Evolutionary conservation across 2,329 filamentous ascomycete genomes (phyloP).

Genomic region (Aspergillus arachidicola): DNA sequence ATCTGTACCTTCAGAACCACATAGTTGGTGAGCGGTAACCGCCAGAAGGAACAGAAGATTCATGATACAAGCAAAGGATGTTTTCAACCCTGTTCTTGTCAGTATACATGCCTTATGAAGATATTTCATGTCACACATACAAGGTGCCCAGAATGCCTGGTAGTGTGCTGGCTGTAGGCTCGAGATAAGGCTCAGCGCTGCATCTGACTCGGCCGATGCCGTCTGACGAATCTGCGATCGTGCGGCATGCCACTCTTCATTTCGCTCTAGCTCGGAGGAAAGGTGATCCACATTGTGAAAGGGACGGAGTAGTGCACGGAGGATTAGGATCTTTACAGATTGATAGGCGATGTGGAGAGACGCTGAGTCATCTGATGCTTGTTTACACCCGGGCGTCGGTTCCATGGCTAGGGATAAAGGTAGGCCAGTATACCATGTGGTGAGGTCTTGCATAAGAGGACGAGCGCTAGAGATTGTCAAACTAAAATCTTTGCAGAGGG

Average conservation of each 20-base stretch:
- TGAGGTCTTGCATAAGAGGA: slow-evolving; percentile 2
- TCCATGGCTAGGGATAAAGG: neutral
- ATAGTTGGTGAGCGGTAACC: neutral
- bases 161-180: neutral
- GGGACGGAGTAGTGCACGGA: slow-evolving; percentile 6
- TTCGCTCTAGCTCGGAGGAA: neutral
- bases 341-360: slow-evolving; percentile 4
- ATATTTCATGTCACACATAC: neutral
- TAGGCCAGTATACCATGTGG: neutral
- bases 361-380: neutral
- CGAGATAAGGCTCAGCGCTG: neutral
- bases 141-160: slow-evolving; percentile 6
- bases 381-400: neutral
- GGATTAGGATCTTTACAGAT: neutral
- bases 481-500: slow-evolving; percentile 6
- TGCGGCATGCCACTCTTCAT: neutral
- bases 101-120: neutral
- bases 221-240: neutral
- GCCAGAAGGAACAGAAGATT: slow-evolving; percentile 1
- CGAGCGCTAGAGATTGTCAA: neutral
- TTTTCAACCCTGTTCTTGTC: slow-evolving; percentile 3
- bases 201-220: neutral
- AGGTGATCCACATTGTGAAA: neutral
- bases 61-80: neutral
- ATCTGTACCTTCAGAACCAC: neutral